Conservation (phyloP, 139 green algal genomes). For the Chlorella ohadii region DNA sequence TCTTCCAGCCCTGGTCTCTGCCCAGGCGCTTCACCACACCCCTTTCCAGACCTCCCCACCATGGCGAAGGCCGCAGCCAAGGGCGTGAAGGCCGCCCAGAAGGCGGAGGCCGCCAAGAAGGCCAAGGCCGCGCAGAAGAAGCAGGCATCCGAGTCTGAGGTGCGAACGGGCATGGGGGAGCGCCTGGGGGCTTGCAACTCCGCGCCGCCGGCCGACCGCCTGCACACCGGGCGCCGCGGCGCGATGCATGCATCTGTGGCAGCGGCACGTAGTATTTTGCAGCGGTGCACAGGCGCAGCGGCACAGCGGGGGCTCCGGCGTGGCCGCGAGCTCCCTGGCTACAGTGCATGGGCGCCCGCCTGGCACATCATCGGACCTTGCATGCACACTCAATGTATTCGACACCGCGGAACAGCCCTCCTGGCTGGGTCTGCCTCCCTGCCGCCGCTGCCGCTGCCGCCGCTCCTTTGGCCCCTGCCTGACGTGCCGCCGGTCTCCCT, state of each 20-base stretch:
- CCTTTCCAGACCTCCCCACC: background rate
- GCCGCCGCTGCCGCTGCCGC: background rate
- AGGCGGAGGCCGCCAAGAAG: constrained; percentile 37
- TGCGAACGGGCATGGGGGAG: background rate
- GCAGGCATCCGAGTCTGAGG: background rate
- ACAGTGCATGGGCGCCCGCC: constrained; percentile 20
- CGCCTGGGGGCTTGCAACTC: background rate
- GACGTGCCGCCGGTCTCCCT: background rate
- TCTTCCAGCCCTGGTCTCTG: background rate
- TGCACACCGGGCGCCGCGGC: background rate
- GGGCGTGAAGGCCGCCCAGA: constrained; percentile 16
- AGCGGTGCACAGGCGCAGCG: constrained; percentile 1
- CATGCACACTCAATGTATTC: too few species aligned
- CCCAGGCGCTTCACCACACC: background rate
- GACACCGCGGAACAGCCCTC: background rate
- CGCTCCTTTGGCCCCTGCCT: too few species aligned
- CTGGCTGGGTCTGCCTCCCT: constrained; percentile 1
- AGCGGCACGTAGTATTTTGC: background rate
- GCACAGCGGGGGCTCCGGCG: background rate
- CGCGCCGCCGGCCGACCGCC: background rate
- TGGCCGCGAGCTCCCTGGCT: background rate
- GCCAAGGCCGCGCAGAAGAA: constrained; percentile 26
- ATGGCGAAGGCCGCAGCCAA: constrained; percentile 41
- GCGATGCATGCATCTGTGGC: background rate
- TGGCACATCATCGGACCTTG: background rate